phyloP scores from a whole-genome alignment of 495 filamentous ascomycete species.

The Penicillium mononematosum region DNA sequence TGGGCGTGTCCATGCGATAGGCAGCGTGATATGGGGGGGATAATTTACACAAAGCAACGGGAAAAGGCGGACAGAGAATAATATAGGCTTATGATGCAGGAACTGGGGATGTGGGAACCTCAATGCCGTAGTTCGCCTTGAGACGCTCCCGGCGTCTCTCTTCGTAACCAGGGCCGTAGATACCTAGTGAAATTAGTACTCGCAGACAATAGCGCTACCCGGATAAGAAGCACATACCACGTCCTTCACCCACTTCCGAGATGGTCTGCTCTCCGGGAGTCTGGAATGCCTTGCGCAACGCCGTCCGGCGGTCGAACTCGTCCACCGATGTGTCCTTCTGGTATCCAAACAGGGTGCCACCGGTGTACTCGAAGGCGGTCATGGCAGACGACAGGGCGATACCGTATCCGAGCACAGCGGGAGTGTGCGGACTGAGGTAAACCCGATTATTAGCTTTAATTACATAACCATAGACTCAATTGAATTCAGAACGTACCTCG shows the following conservation, averaged over 20 bases:
- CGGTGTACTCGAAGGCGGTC: conserved; percentile 73
- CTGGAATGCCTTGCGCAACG: conserved; percentile 69
- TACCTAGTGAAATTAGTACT: conserved; percentile 55
- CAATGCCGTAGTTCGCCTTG: conserved; percentile 87
- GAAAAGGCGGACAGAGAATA: conserved; percentile 22
- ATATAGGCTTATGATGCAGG: conserved; percentile 42
- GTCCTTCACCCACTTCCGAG: conserved; percentile 79
- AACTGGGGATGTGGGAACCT: conserved; percentile 55
- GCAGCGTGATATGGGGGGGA: conserved; percentile 38
- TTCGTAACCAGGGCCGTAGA: conserved; percentile 79
- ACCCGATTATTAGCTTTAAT: conserved; percentile 12
- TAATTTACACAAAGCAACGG: conserved; percentile 45
- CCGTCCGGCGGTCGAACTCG: conserved; percentile 77
- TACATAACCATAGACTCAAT: conserved; percentile 1
- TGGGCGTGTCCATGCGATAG: conserved; percentile 38
- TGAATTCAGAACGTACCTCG: conserved; percentile 47
- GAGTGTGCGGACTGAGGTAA: conserved; percentile 63
- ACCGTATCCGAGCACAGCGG: conserved; percentile 78
- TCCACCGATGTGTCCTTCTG: conserved; percentile 60
- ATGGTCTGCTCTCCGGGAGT: conserved; percentile 81
- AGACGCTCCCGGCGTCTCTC: conserved; percentile 81
- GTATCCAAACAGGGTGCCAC: conserved; percentile 62
- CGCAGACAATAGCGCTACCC: background rate
- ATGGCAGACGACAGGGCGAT: conserved; percentile 61
- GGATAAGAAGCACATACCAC: conserved; percentile 58